These are phyloP conservation scores for Apiospora malaysiana DNA, from an alignment of 2,329 filamentous ascomycete genomes.

Conservation along the genomic window DNA sequence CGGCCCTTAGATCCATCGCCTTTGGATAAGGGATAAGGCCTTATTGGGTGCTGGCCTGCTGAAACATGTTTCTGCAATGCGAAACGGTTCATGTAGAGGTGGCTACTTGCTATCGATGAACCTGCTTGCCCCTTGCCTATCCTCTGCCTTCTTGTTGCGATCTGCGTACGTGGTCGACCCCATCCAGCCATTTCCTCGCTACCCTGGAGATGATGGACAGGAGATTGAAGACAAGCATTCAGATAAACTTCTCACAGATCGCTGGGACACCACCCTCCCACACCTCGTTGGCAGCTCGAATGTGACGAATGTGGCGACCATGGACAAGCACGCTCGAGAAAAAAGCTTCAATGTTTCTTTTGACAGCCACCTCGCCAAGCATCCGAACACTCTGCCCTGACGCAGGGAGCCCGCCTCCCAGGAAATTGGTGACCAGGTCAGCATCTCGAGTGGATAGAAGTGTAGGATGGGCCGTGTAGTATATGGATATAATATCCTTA, in stretches of 20 bases:
- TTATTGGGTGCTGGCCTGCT: neutral
- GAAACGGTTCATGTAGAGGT: neutral
- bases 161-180: neutral
- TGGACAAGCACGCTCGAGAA: neutral
- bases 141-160: neutral
- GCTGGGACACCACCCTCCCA: neutral
- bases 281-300: neutral
- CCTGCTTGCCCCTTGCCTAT: neutral
- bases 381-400: neutral
- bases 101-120: neutral
- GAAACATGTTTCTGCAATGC: conserved; percentile 7
- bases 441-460: neutral
- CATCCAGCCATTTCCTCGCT: neutral
- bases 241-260: neutral
- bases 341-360: neutral
- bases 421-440: neutral
- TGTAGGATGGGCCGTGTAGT: neutral
- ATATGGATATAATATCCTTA: neutral
- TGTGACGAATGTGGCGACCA: neutral
- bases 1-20: neutral
- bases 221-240: neutral
- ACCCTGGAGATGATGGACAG: neutral
- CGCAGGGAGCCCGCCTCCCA: neutral
- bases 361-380: conserved; percentile 4
- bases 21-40: neutral